Base-by-base conservation (phyloP, 1,139 yeast species). In the Eremothecium coryli region DNA sequence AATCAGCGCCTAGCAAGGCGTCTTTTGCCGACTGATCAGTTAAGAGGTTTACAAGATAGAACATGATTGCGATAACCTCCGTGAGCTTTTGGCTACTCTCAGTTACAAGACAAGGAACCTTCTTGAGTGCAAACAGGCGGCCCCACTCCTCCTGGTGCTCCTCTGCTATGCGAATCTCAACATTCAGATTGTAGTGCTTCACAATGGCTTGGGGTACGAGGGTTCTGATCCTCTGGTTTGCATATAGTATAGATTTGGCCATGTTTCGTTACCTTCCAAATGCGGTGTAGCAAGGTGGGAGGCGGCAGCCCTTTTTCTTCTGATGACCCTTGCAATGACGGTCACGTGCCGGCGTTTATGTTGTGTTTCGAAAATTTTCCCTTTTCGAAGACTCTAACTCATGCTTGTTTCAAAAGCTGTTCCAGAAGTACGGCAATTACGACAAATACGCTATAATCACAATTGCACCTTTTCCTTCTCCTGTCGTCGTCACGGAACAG, bases 21-120 rank as follows among this genome's bases (percentile, higher is more conserved):
- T 35, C 40, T 35, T 47, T 49, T 23, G 44, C 24, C 26, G 60
- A 38, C 42, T 54, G 47, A 26, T 54, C 48, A 5, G 44, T 43
- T 24, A 54, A 45, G 17, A 50, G 33, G 23, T 49, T 50, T 44
- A 54, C 48, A 52, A 63, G 50, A 57, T 70, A 68, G 47, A 62
- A 50, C 48, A 60, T 59, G 56, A 88, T 68, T 42, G 97, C 95
- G 56, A 82, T 69, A 46, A 71, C 68, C 71, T 88, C 96, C 52
- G 73, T 70, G 56, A 88, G 69, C 60, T 74, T 74, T 4, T 3
- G 6, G 39, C 95, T 95, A 61, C 82, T 79, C 48, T 81, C 75
- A 40, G 86, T 90, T 51, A 74, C 57, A 52, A 81, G 82, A 46
- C 86, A 79, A 53, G 97, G 97, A 45, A 73, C 70, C 62, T 71